Evolutionary conservation across 805 yeast genomes (phyloP), one percentile per base, ranked within the genome.

Genomic region (Yarrowia sp.): DNA sequence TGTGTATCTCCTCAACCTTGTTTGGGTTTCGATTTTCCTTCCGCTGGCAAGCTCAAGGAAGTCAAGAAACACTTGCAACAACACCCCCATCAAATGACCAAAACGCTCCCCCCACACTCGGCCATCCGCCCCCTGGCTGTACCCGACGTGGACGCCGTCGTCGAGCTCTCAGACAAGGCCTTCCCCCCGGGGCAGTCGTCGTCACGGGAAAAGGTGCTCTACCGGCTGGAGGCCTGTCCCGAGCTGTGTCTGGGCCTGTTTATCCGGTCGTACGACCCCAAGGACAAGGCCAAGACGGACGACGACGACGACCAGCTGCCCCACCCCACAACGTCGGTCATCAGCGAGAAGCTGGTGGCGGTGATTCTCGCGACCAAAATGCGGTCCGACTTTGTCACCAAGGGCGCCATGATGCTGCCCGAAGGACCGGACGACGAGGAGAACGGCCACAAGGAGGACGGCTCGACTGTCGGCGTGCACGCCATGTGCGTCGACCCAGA

Each of bases 161-260:
- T 77, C 15, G 82, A 73, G 13, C 80, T 92, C 45, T 98, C 93
- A 74, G 74, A 74, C 6, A 74, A 76, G 55, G 91, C 96, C 7
- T 91, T 92, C 75, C 85, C 89, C 1, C 85, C 83, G 39, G 73
- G 76, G 13, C 96, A 91, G 77, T 81, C 96, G 66, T 87, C 90
- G 48, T 74, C 89, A 11, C 72, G 71, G n/a, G 90, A 86, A 60
- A 86, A 83, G 68, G 75, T 85, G 64, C 78, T 77, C 68, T 93
- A 90, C 78, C 82, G 98, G 70, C 80, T 93, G 68, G 81, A 81
- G 1, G 85, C 79, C 4, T 92, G 98, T 74, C 98, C 98, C 9
- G 99, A 93, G 74, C 82, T 93, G 65, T 86, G 95, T 69, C 85
- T 92, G 6, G 98, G 98, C 1, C 80, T 95, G 65, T 95, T 93